Evolutionary conservation across 768 basidiomycete genomes (phyloP), one percentile per base, ranked within the genome.

Genomic region (Pilatotrama ljubarskyi): DNA sequence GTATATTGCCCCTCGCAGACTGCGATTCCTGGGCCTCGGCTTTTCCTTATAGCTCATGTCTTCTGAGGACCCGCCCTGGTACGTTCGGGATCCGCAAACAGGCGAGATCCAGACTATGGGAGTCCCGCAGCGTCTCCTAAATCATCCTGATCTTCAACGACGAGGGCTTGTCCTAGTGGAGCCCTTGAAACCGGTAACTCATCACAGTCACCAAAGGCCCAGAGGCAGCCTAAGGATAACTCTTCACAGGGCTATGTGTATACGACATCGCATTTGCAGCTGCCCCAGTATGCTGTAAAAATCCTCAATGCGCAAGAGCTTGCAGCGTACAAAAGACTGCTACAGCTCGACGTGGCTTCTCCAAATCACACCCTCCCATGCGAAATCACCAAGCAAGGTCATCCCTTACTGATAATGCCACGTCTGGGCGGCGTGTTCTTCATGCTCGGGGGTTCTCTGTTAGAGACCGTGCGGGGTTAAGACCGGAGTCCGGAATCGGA

Each of bases 391-490:
- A 14, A 18, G 14, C n/a, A 0, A 3, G 51, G 40, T 4, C 51
- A 53, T 20, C 51, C 51, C 4, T 13, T 53, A 26, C 40, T 53
- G 40, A 53, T 53, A 26, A 42, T 53, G 51, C 51, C 40, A 11
- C 10, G 25, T 3, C n/a, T 43, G 10, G 22, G 15, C 10, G 15
- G n/a, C 18, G 40, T 8, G 10, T 51, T n/a, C n/a, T n/a, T n/a
- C n/a, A n/a, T n/a, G n/a, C n/a, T n/a, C n/a, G n/a, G n/a, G n/a
- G n/a, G n/a, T n/a, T n/a, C n/a, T n/a, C n/a, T n/a, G n/a, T n/a
- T n/a, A n/a, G n/a, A n/a, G n/a, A n/a, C n/a, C n/a, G n/a, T n/a
- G n/a, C n/a, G n/a, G n/a, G n/a, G n/a, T n/a, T n/a, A n/a, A n/a
- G n/a, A n/a, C n/a, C n/a, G n/a, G n/a, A n/a, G n/a, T n/a, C n/a